Evolutionary conservation across 2,329 filamentous ascomycete species (phyloP), one percentile per base, ranked within the genome.

Genomic region (Hypoxylon sp.): DNA sequence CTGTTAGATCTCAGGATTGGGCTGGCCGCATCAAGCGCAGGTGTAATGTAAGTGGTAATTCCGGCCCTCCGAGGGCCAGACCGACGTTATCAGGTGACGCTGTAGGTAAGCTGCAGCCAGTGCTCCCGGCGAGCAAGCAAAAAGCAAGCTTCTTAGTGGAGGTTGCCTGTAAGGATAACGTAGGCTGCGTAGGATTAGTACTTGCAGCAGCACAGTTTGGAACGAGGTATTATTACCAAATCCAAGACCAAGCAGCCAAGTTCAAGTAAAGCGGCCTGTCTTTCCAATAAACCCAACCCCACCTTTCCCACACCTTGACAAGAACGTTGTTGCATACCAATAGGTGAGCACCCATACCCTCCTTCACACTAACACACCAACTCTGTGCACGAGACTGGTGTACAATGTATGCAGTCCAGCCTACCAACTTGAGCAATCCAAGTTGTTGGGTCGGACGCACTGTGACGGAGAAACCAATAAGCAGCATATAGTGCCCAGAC

Each of bases 371-470:
- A 61, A 42, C 60, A 67, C 69, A 56, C 63, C 63, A 61, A 42
- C 54, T 63, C 70, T 57, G 70, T 56, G 73, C 72, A 75, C 73
- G 74, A 72, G 72, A 73, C 70, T 70, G 60, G 67, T 59, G 52
- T 61, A 70, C 57, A 70, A 69, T 70, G 67, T 71, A 69, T 71
- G 69, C 69, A 64, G 56, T 61, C 67, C 58, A 61, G 55, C 51
- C 62, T 63, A 39, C 65, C n/a, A 69, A 53, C 46, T 58, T 10
- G 33, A 54, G 33, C 39, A 68, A 71, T 65, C 75, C 75, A 72
- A 73, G 67, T 69, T 69, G 62, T 71, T 73, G 75, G 75, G 70
- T 70, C 75, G 67, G 71, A 72, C 75, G 73, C 75, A 77, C 75
- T 77, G 75, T 77, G 74, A 73, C 70, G 53, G 65, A 67, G 56